A percentile compares a stretch with the other conserved stretches of the same genome.
These are phyloP conservation scores for Pseudocercospora musae DNA, from an alignment of 2,329 filamentous ascomycete species.

Conservation along the genomic window DNA sequence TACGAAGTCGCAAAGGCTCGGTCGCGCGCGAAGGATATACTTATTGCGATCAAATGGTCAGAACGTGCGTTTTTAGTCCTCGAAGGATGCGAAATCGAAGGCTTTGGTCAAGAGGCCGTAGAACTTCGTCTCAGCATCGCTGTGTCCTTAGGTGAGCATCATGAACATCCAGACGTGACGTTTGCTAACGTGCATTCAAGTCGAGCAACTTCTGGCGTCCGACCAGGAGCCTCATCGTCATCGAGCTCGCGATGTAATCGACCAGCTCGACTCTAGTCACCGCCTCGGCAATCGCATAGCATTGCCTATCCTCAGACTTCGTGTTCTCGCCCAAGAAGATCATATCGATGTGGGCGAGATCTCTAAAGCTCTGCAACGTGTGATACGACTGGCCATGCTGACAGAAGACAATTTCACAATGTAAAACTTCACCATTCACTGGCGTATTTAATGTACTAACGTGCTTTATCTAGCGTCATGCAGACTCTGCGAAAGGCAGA, in stretches of 20 bases:
- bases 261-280: constrained; percentile 61
- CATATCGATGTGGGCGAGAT: constrained; percentile 41
- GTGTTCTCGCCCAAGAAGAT: constrained; percentile 55
- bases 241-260: constrained; percentile 58
- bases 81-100: constrained; percentile 53
- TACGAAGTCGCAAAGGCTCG: constrained; percentile 69
- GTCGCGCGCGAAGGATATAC: constrained; percentile 51
- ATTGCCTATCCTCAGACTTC: constrained; percentile 65
- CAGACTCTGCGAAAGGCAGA: constrained; percentile 66
- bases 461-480: constrained; percentile 48
- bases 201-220: constrained; percentile 31
- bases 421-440: constrained; percentile 33
- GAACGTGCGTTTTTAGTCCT: constrained; percentile 63
- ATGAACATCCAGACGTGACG: background rate
- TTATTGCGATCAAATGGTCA: constrained; percentile 67
- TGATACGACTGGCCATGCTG: constrained; percentile 59
- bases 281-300: constrained; percentile 57
- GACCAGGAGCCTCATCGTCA: constrained; percentile 45
- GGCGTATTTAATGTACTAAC: background rate
- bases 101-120: constrained; percentile 56
- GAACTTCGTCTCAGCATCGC: constrained; percentile 66
- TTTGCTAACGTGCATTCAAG: constrained; percentile 1
- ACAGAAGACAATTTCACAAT: constrained; percentile 63
- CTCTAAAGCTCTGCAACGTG: constrained; percentile 54
- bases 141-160: constrained; percentile 48